phyloP scores from a whole-genome alignment of 1,284 basidiomycete genomes.

The Pseudozyma tsukubaensis region DNA sequence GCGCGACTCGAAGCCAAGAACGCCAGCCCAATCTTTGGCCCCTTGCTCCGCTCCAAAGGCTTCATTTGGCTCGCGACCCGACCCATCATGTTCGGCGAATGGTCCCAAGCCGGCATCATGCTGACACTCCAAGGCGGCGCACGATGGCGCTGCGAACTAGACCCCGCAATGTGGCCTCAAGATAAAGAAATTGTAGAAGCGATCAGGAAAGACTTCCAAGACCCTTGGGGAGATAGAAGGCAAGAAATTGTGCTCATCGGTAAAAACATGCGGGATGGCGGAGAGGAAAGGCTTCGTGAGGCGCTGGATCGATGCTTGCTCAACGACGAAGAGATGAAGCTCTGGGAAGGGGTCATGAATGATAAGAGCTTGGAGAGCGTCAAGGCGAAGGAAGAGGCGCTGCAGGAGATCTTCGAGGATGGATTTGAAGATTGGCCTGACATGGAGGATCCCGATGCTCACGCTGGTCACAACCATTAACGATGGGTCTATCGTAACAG shows the following conservation, averaged over 20 bases:
- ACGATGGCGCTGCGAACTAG: conserved; percentile 70
- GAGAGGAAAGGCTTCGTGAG: conserved; percentile 64
- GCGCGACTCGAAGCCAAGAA: conserved; percentile 69
- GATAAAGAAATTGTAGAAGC: conserved; percentile 69
- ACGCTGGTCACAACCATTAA: conserved; percentile 53
- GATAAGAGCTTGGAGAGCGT: conserved; percentile 15
- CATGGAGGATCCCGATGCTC: conserved; percentile 57
- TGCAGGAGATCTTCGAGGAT: conserved; percentile 69
- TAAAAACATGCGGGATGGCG: conserved; percentile 64
- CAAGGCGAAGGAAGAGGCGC: conserved; percentile 57
- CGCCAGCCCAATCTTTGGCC: conserved; percentile 67
- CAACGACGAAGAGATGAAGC: conserved; percentile 69
- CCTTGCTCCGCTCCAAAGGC: conserved; percentile 71
- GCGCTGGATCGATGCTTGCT: conserved; percentile 70
- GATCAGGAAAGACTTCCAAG: conserved; percentile 70
- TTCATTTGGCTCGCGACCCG: conserved; percentile 70
- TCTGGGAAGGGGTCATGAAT: conserved; percentile 70
- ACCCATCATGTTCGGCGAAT: conserved; percentile 70
- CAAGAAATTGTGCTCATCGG: conserved; percentile 70
- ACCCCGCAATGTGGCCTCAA: conserved; percentile 69
- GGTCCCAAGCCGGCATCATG: conserved; percentile 71
- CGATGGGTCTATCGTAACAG: no score
- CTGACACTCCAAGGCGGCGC: conserved; percentile 70
- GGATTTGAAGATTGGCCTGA: conserved; percentile 70
- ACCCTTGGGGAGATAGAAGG: conserved; percentile 71